A percentile compares a stretch with the other conserved stretches of the same genome.
phyloP scores from a whole-genome alignment of 345 rosid genomes.

The Citrus sp. region DNA sequence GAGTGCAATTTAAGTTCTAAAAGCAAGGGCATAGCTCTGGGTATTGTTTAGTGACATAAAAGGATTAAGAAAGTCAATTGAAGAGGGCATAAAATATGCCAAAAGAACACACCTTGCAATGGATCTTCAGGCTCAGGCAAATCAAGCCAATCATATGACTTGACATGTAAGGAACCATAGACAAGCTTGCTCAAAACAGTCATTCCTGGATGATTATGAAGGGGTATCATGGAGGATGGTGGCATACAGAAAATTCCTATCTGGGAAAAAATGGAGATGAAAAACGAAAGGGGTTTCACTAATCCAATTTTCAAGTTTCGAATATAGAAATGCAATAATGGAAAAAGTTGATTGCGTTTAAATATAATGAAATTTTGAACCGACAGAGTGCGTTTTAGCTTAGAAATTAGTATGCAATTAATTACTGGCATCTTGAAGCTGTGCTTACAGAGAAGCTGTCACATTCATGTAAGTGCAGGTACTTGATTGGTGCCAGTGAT shows the following conservation, averaged over 20 bases:
- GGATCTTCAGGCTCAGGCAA: constrained; percentile 46
- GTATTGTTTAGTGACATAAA: constrained; percentile 2
- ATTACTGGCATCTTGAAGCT: constrained; percentile 8
- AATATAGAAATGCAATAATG: neutral
- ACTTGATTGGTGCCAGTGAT: constrained; percentile 69
- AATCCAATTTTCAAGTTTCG: constrained; percentile 5
- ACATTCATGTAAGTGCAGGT: constrained; percentile 84
- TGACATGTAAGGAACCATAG: constrained; percentile 78
- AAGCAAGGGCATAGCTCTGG: neutral
- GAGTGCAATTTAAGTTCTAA: neutral
- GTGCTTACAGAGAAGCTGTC: constrained; percentile 86
- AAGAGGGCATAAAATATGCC: constrained; percentile 1
- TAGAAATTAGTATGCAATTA: neutral
- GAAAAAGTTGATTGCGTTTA: constrained; percentile 1
- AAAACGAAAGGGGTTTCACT: neutral
- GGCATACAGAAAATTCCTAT: constrained; percentile 97
- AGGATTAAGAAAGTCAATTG: neutral
- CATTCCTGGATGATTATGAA: constrained; percentile 98
- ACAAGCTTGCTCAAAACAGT: constrained; percentile 90
- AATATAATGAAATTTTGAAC: neutral
- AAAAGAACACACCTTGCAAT: constrained; percentile 50
- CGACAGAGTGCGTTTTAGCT: neutral
- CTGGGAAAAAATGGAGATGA: constrained; percentile 37
- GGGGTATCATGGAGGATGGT: constrained; percentile 83
- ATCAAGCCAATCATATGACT: constrained; percentile 89